Evolutionary conservation across 2,329 filamentous ascomycete genomes (phyloP), one percentile per base, ranked within the genome.

Genomic region (Fusarium protoensiforme): DNA sequence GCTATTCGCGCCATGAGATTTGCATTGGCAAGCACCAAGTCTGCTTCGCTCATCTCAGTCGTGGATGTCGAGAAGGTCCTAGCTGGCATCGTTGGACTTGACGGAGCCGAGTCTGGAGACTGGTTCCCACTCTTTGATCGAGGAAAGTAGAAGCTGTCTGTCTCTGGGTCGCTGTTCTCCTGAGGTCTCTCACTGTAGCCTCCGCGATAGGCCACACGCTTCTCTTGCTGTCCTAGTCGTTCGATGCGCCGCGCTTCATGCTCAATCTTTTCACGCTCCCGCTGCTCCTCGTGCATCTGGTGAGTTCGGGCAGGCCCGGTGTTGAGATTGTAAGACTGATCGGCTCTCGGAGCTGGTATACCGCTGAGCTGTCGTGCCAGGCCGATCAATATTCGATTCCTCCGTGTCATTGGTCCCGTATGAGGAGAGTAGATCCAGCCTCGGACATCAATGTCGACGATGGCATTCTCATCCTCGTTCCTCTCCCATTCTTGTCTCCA

Each of bases 371-470:
- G 93, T 61, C 95, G 89, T 16, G 96, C 96, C 27, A 98, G 86
- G 1, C 95, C 94, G 62, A 99, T 91, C 77, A 98, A 86, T 69
- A 98, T 86, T 39, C 96, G 90, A 78, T 98, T 97, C 78, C 94
- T 94, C 75, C 95, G 89, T 29, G 90, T 96, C 89, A 98, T 91
- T 5, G 94, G 95, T 0, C 94, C 95, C 74, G 88, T 89, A 78
- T 96, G 94, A 20, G 96, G 96, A 41, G 91, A 91, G 81, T 98
- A 99, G 60, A 98, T 90, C 96, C 97, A 99, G 16, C 96, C 96
- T 75, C 96, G 89, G 27, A 99, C 94, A 80, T 99, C 96, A 7
- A 98, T 94, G 79, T 98, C 96, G 1, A 98, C 93, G 5, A 98
- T 86, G 0, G 95, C 94, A 80, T 93, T 93, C 77, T 95, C 92